Percentiles rank a stretch among this genome's conserved stretches.
Conservation (phyloP, 257 asterid species). For the Ehretia macrophylla region DNA sequence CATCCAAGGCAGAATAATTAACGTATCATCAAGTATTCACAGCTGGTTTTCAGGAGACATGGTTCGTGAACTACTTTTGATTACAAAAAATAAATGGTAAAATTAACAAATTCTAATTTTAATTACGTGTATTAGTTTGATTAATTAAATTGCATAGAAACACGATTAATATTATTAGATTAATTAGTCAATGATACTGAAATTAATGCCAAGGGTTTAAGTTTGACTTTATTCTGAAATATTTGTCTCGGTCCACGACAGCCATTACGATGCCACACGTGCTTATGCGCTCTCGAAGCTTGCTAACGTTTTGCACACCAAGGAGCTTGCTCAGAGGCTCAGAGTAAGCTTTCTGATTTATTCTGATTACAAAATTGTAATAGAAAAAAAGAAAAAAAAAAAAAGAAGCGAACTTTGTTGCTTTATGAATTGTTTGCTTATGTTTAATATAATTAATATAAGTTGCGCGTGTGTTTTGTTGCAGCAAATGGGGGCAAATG, state of each 20-base stretch:
- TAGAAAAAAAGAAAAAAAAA: neutral
- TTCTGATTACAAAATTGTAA: neutral
- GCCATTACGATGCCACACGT: conserved; percentile 93
- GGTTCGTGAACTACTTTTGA: conserved; percentile 50
- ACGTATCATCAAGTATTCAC: conserved; percentile 86
- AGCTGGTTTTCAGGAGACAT: conserved; percentile 89
- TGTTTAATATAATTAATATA: no score
- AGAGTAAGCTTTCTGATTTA: conserved; percentile 30
- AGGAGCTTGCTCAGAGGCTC: conserved; percentile 78
- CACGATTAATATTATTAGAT: neutral
- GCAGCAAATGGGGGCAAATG: conserved; percentile 84
- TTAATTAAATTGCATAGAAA: neutral
- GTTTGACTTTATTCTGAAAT: conserved; percentile 42
- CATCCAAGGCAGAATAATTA: conserved; percentile 84
- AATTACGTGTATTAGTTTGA: neutral
- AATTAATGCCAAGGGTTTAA: conserved; percentile 23
- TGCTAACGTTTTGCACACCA: conserved; percentile 97
- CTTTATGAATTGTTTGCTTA: conserved; percentile 7
- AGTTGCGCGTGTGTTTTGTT: conserved; percentile 13
- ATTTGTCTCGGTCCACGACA: conserved; percentile 35
- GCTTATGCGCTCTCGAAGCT: conserved; percentile 98
- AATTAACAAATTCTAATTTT: conserved; percentile 6
- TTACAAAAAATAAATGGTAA: conserved; percentile 74
- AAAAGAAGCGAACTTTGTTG: conserved; percentile 36
- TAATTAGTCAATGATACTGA: conserved; percentile 10